phyloP scores from a whole-genome alignment of 306 rosid genomes.

The Potentilla sterilis region DNA sequence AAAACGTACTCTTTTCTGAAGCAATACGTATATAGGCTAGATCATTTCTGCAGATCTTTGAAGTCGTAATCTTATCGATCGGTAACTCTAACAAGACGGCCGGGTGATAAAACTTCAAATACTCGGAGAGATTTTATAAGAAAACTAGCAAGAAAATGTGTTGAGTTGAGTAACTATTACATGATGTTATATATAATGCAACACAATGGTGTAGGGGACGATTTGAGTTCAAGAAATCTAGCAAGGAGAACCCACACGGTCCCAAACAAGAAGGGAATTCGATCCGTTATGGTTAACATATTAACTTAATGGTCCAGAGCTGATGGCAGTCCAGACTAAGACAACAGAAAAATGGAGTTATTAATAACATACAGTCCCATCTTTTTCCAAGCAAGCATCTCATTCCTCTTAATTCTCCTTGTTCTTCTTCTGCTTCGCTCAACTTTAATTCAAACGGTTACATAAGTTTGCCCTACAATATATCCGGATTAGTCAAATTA shows the following conservation, averaged over 20 bases:
- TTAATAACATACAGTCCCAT: neutral
- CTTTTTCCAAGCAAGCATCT: neutral
- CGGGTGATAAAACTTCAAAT: neutral
- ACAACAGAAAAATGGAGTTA: neutral
- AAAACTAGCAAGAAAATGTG: neutral
- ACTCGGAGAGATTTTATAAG: neutral
- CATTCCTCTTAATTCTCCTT: neutral
- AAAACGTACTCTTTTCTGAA: neutral
- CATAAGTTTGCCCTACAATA: neutral
- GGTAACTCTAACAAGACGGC: neutral
- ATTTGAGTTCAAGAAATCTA: neutral
- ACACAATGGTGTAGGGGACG: neutral
- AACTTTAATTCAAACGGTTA: conserved; percentile 39
- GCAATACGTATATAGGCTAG: neutral
- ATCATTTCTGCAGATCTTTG: neutral
- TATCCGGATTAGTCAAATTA: neutral
- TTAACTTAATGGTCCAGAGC: neutral
- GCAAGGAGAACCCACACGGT: neutral
- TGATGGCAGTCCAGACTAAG: neutral
- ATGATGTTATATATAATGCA: neutral
- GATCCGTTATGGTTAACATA: neutral
- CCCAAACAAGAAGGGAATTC: neutral
- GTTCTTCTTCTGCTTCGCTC: neutral
- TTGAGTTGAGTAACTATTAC: too few species aligned
- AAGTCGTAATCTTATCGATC: neutral